These are phyloP conservation scores for Gynostemma pentaphyllum DNA, from an alignment of 306 rosid species.

Conservation along the genomic window DNA sequence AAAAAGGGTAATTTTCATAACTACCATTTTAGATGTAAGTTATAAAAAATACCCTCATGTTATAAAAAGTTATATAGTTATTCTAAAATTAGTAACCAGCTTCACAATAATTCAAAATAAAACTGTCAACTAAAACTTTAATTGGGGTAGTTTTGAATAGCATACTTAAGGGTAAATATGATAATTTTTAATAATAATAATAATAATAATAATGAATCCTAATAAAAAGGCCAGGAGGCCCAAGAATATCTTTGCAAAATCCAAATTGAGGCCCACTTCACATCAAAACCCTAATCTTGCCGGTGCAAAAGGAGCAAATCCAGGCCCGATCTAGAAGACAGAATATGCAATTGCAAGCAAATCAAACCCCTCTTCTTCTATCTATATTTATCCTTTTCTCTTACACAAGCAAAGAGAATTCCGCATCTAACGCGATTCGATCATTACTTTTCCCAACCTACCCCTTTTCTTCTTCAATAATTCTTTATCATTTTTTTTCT, in stretches of 20 bases:
- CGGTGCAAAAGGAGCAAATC: conserved; percentile 4
- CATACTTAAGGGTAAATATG: no score
- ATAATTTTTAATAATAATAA: no score
- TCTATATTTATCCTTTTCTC: not conserved
- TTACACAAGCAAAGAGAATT: not conserved
- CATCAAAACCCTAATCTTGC: conserved; percentile 2
- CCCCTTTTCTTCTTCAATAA: not conserved
- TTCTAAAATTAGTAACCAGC: no score
- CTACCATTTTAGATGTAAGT: no score
- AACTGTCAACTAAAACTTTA: no score
- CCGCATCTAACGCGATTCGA: not conserved
- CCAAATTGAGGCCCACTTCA: not conserved
- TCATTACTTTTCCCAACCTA: not conserved
- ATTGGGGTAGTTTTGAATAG: no score
- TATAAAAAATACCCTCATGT: no score
- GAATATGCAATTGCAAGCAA: conserved; percentile 5
- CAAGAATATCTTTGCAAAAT: not conserved
- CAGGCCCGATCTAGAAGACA: not conserved
- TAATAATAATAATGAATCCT: no score
- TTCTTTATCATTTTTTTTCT: not conserved
- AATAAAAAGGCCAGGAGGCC: not conserved
- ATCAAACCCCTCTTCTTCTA: no score
- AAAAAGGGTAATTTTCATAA: no score
- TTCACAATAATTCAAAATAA: no score
- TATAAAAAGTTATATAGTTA: no score